Evolutionary conservation across 352 stramenopile genomes (phyloP), one percentile per base, ranked within the genome.

Genomic region (Pythium aristosporum): DNA sequence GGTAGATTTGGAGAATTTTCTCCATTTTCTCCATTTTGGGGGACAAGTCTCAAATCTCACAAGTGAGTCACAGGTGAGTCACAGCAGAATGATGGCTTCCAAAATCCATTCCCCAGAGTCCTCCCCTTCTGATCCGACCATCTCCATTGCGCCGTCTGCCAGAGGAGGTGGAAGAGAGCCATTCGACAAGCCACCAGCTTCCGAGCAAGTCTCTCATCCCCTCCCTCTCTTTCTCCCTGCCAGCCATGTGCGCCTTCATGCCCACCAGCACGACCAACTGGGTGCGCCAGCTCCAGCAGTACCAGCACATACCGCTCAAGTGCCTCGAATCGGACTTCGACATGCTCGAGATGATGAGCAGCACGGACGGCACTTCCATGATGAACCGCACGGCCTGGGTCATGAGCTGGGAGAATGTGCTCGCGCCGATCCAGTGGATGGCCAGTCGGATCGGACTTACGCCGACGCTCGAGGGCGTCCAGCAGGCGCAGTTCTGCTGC

Each of bases 341-440:
- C 54, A 68, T 68, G 62, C 62, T 68, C 39, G 62, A 68, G 62
- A 63, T 68, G 62, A 68, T 68, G 62, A 68, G 62, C 62, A 58
- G 62, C 48, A 65, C 58, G 37, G 62, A 68, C 54, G 62, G 61
- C n/a, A 10, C 37, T 7, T 21, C n/a, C n/a, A 32, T 9, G 25
- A 37, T 74, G 37, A 58, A 62, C 36, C 62, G 62, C 54, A 60
- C 62, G 30, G 62, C 62, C 1, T 68, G 62, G 62, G 68, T 79
- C 50, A 73, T 85, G 51, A 79, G 75, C 60, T 87, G 75, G 78
- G 76, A 87, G 42, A 75, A 87, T 46, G 74, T 85, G 39, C 70
- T 87, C 20, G 60, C 74, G 30, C 78, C 78, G 2, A 68, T 71
- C 54, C 30, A 69, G 41, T 87, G 72, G 74, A 57, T 87, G 63